Conservation (phyloP, 2,329 filamentous ascomycete species). For the Penicillium vulpinum region DNA sequence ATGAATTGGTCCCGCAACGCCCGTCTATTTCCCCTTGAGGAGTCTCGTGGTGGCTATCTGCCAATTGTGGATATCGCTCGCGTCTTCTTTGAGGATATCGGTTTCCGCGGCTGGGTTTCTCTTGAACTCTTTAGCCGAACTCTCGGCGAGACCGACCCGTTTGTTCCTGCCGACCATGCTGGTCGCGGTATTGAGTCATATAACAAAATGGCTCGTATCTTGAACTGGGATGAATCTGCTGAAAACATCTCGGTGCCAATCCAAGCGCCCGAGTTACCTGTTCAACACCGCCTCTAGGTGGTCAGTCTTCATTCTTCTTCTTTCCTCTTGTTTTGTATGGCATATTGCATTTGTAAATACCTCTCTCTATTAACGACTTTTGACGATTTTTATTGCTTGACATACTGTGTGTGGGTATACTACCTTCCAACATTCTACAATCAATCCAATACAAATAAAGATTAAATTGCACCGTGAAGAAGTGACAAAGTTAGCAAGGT, state of each 20-base stretch:
- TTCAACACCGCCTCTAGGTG: constrained; percentile 24
- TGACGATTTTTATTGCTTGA: not conserved
- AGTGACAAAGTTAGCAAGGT: not conserved
- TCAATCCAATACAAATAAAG: not conserved
- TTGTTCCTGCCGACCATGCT: constrained; percentile 26
- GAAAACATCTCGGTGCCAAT: not conserved
- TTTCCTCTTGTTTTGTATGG: not conserved
- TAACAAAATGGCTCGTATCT: constrained; percentile 20
- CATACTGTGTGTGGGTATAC: not conserved
- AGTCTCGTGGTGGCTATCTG: constrained; percentile 63
- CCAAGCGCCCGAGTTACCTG: constrained; percentile 11
- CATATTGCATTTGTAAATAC: not conserved
- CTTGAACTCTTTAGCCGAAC: constrained; percentile 28
- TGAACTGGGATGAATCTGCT: constrained; percentile 19
- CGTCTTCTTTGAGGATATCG: constrained; percentile 26
- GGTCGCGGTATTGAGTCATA: constrained; percentile 28
- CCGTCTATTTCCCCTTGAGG: constrained; percentile 65
- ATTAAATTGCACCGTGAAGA: too few species aligned
- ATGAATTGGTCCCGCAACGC: constrained; percentile 81
- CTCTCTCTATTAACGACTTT: not conserved
- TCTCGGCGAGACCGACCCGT: constrained; percentile 25
- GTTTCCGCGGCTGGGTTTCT: constrained; percentile 28
- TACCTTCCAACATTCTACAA: not conserved
- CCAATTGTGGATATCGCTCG: constrained; percentile 61
- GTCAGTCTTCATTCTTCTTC: not conserved